Conservation (phyloP, 2,329 filamentous ascomycete species). For the Pestalotiopsis sp. region DNA sequence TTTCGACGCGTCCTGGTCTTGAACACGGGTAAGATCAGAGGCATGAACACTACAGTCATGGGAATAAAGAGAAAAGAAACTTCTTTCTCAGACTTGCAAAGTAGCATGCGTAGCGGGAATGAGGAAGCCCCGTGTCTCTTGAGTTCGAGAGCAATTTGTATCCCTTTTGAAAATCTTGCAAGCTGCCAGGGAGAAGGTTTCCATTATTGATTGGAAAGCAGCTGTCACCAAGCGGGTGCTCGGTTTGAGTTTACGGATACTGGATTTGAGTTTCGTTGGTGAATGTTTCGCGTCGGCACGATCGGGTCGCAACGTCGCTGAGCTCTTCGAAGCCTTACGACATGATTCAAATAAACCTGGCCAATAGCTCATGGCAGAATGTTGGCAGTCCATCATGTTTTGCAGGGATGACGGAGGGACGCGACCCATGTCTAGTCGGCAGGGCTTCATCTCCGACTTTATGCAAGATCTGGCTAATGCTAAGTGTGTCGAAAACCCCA, state of each 20-base stretch:
- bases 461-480: conserved; percentile 19
- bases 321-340: background rate
- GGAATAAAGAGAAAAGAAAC: background rate
- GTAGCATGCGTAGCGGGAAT: background rate
- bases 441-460: conserved; percentile 25
- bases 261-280: background rate
- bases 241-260: background rate
- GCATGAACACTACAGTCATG: background rate
- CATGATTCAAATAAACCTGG: background rate
- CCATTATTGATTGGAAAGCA: background rate
- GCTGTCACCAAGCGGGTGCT: background rate
- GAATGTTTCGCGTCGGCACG: background rate
- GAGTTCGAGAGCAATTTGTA: background rate
- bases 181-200: background rate
- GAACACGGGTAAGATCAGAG: background rate
- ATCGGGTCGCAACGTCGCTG: conserved; percentile 4
- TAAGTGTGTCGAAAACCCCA: background rate
- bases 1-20: background rate
- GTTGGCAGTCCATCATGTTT: background rate
- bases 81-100: background rate
- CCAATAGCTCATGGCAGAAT: background rate
- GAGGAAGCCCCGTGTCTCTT: background rate
- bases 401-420: conserved; percentile 2
- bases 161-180: background rate
- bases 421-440: conserved; percentile 12